Evolutionary conservation across 1,139 yeast genomes (phyloP), one percentile per base, ranked within the genome.

Genomic region (Suhomyces anneliseae): DNA sequence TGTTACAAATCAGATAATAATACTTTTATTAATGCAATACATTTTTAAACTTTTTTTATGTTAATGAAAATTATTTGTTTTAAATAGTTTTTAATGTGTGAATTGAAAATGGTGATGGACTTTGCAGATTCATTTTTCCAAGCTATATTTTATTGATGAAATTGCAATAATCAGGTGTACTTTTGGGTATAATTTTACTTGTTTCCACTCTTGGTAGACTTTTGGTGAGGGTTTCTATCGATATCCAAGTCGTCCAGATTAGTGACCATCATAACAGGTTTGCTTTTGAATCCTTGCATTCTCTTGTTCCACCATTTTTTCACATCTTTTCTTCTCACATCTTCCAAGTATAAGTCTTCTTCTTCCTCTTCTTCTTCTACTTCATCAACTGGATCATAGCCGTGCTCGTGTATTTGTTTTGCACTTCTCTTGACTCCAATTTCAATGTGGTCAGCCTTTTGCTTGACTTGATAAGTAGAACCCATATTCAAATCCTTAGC

Each of bases 401-500:
- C 64, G 44, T 60, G 65, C 19, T 59, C 44, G 24, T 55, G 62
- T 12, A 45, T 42, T 32, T 59, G 57, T 43, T 64, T 65, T n/a
- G 47, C 45, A 38, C 66, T 58, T 54, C 55, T 38, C 41, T 49
- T 48, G 52, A 54, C 38, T 15, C 42, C 49, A 9, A 55, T 39
- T 46, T 58, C 48, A 41, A 52, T 43, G 33, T 51, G 51, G 45
- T 34, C 19, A 47, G 54, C 38, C 14, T 51, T 51, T 11, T 50
- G 49, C 24, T 38, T 15, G 15, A 77, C 40, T 27, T 62, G 61
- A 54, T 78, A 80, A 6, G 60, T 59, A 14, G 82, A 76, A 0
- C 88, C 88, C 10, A 73, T 65, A 19, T 77, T 75, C 49, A 88
- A 74, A 56, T 87, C 95, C 59, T 88, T 88, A 43, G 85, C 74